Base-by-base conservation (phyloP, 176 grass and related monocot genomes). In the Leersia perrieri region DNA sequence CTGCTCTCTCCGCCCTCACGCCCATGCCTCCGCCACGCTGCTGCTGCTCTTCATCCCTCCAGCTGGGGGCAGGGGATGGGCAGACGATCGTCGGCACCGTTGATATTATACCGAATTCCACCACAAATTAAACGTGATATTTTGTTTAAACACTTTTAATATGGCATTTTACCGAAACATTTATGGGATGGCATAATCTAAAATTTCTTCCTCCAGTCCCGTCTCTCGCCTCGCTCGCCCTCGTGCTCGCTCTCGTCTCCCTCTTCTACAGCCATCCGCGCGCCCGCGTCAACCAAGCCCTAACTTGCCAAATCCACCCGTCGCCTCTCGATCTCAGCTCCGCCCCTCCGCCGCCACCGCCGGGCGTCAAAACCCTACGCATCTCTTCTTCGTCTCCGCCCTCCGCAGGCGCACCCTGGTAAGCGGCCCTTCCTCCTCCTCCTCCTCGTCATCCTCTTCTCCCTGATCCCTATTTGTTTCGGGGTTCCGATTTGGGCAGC, bases 241-340 rank as follows among this genome's bases (percentile, higher is more conserved):
- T n/a, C n/a, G n/a, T n/a, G n/a, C n/a, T 68, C 34, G 32, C 57
- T 63, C 77, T 22, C 42, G 74, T 71, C 64, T 80, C 74, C 41
- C 63, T 67, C 60, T 60, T 67, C 74, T 68, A 28, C 33, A 11
- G 1, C n/a, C 29, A 66, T 45, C 32, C 62, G n/a, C n/a, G n/a
- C 77, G 42, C 77, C 87, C 83, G 78, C 88, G 83, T 90, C 78
- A 72, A 86, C 60, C 83, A 82, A 89, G 86, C 88, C 88, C 88
- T 89, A 89, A 57, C 68, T 74, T 70, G 65, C 79, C 75, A 84
- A 82, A 86, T 82, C 83, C 73, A 3, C 61, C 82, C 73, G 32
- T 58, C 78, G 83, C 44, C 83, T 34, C 78, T 65, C 60, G 73
- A 78, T 86, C 83, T 57, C 73, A 78, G 71, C 66, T 66, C 79